These are phyloP conservation scores for Withania somnifera DNA, from an alignment of 305 asterid species.

Conservation along the genomic window DNA sequence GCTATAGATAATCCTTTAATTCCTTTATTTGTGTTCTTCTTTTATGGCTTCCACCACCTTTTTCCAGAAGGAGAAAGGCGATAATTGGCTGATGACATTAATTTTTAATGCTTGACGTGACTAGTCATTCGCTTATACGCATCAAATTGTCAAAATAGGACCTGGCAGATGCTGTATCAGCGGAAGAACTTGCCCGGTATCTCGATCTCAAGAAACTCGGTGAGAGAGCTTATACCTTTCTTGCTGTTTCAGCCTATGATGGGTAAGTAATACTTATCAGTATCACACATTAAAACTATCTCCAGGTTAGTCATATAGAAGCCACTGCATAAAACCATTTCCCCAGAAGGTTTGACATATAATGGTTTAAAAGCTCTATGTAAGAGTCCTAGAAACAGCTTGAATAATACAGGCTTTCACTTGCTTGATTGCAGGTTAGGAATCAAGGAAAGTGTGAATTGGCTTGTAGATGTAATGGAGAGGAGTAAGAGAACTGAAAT, in stretches of 20 bases:
- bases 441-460: constrained; percentile 80
- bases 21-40: neutral
- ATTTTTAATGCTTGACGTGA: neutral
- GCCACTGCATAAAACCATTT: neutral
- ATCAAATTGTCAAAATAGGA: constrained; percentile 36
- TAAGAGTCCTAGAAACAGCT: neutral
- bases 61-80: neutral
- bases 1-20: neutral
- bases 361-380: neutral
- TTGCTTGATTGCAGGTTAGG: constrained; percentile 51
- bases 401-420: neutral
- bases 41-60: neutral
- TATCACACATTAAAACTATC: neutral
- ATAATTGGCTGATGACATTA: neutral
- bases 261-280: constrained; percentile 39
- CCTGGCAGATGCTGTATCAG: constrained; percentile 68
- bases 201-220: constrained; percentile 82
- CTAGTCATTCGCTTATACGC: neutral
- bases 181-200: constrained; percentile 72
- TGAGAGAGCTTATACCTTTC: constrained; percentile 67
- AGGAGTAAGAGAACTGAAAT: constrained; percentile 81
- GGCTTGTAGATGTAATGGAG: constrained; percentile 91
- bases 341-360: neutral
- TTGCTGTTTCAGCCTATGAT: constrained; percentile 69
- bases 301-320: neutral